Evolutionary conservation across 176 grass and related monocot genomes (phyloP).

Genomic region (Pontederia crassipes): DNA sequence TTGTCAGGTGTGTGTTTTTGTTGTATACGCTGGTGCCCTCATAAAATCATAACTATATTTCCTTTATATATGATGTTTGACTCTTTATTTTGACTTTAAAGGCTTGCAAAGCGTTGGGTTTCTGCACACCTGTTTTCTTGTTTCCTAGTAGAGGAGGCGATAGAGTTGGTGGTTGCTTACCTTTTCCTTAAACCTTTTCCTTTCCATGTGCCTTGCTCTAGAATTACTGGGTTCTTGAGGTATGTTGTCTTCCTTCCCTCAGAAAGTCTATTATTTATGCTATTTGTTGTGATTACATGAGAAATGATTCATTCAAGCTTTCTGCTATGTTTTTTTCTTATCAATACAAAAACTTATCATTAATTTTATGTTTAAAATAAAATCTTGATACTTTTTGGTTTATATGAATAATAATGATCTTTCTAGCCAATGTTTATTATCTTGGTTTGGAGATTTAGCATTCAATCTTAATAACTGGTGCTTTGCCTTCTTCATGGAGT

Average conservation of each 20-base stretch:
- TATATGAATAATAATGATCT: background rate
- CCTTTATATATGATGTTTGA: background rate
- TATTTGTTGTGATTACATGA: too few relatives aligned
- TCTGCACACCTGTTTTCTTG: constrained; percentile 90
- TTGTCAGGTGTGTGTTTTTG: constrained; percentile 56
- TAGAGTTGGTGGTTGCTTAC: constrained; percentile 85
- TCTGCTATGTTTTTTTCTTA: too few relatives aligned
- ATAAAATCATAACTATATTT: background rate
- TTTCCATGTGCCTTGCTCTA: constrained; percentile 64
- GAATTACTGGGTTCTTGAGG: constrained; percentile 82
- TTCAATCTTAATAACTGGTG: too few relatives aligned
- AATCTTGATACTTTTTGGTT: background rate
- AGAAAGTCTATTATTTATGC: background rate
- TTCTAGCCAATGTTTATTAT: background rate
- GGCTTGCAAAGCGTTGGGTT: constrained; percentile 92
- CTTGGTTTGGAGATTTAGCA: too few relatives aligned
- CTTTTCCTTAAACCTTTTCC: constrained; percentile 89
- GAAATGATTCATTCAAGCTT: too few relatives aligned
- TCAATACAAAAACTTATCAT: too few relatives aligned
- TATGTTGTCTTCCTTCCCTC: constrained; percentile 17
- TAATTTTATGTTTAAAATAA: too few relatives aligned
- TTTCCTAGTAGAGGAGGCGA: constrained; percentile 71
- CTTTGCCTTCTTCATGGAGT: too few relatives aligned
- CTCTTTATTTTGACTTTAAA: constrained; percentile 31
- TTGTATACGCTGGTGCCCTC: background rate